Conservation (phyloP, 805 yeast genomes). For the Yarrowia sp. region DNA sequence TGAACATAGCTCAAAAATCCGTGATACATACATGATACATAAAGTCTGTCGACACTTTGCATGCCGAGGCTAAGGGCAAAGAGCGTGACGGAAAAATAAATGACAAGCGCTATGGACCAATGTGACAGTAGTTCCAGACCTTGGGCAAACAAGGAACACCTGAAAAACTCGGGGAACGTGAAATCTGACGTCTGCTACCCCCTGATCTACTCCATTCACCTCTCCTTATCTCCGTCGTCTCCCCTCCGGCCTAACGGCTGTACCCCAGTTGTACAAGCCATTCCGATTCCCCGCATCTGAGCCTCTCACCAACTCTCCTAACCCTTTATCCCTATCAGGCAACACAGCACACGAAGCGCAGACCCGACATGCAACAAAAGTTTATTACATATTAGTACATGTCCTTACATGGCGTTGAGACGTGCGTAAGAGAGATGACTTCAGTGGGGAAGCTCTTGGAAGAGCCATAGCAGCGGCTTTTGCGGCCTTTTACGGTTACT, state of each 20-base stretch:
- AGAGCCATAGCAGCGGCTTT: too few relatives aligned
- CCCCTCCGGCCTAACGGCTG: slow-evolving; percentile 25
- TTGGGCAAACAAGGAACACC: not conserved
- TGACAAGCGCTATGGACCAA: not conserved
- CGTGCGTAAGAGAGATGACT: not conserved
- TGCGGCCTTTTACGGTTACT: too few relatives aligned
- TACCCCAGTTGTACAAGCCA: slow-evolving; percentile 13
- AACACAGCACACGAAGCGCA: slow-evolving; percentile 22
- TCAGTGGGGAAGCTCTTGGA: not conserved
- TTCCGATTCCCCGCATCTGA: slow-evolving; percentile 24
- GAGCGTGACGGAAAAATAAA: slow-evolving; percentile 3
- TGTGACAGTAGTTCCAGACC: not conserved
- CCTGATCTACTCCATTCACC: not conserved
- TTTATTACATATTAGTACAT: slow-evolving; percentile 24
- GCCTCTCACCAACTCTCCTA: not conserved
- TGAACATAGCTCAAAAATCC: slow-evolving; percentile 18
- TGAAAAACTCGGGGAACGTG: not conserved
- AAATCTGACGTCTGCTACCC: not conserved
- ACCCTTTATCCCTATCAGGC: slow-evolving; percentile 6
- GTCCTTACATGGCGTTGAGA: slow-evolving; percentile 18
- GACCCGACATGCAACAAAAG: slow-evolving; percentile 2
- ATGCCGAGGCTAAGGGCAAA: slow-evolving; percentile 16
- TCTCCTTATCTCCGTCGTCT: not conserved
- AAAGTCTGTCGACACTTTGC: not conserved
- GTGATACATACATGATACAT: slow-evolving; percentile 5